Conservation (phyloP, 2,329 filamentous ascomycete genomes). For the Aspergillus sojae region DNA sequence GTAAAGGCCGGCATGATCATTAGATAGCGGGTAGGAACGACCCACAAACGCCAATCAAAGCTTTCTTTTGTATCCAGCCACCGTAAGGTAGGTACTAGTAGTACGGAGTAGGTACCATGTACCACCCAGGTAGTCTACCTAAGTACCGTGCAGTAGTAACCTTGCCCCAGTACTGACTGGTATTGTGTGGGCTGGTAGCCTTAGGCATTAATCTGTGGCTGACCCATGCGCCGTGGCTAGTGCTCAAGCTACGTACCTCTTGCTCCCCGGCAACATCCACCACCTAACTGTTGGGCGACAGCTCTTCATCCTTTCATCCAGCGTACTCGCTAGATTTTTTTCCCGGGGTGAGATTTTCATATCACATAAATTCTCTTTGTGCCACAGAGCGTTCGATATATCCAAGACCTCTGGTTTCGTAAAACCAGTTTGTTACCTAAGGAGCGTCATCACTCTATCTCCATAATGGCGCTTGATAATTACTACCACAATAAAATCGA, state of each 20-base stretch:
- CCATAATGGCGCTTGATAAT: conserved; percentile 95
- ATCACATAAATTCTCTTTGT: no score
- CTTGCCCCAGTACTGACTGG: not conserved
- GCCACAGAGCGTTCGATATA: not conserved
- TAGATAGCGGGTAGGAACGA: not conserved
- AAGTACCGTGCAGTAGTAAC: no score
- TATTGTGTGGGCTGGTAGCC: not conserved
- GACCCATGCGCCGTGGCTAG: not conserved
- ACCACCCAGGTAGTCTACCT: no score
- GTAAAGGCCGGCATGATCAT: not conserved
- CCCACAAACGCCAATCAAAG: not conserved
- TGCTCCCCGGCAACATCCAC: conserved; percentile 1
- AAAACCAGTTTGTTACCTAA: conserved; percentile 13
- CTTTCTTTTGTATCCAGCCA: not conserved
- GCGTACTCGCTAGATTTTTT: not conserved
- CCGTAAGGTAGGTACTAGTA: not conserved
- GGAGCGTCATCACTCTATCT: conserved; percentile 32
- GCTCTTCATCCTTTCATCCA: conserved; percentile 3
- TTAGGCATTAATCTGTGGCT: not conserved
- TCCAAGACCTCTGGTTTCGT: not conserved
- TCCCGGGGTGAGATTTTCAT: not conserved
- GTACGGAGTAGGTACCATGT: no score
- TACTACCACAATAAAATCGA: conserved; percentile 99
- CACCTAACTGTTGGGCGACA: conserved; percentile 1
- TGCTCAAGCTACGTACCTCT: conserved; percentile 1